These are phyloP conservation scores for Rhexocercosporidium sp. DNA, from an alignment of 2,329 filamentous ascomycete species.

Conservation along the genomic window DNA sequence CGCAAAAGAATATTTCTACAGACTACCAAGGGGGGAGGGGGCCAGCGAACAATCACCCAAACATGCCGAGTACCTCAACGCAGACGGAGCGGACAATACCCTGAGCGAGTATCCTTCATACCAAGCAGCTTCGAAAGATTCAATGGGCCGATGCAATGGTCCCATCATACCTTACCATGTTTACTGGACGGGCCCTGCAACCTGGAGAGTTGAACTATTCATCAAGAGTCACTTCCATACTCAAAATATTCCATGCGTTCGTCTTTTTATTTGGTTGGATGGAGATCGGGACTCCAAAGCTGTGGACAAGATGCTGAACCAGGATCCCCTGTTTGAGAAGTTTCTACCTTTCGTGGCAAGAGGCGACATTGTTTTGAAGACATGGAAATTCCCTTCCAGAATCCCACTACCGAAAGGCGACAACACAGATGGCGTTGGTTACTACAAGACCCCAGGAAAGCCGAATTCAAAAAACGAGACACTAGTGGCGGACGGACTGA, in stretches of 20 bases:
- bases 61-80: conserved; percentile 42
- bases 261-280: conserved; percentile 60
- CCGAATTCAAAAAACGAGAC: conserved; percentile 43
- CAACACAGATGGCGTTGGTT: conserved; percentile 53
- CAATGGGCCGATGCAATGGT: conserved; percentile 56
- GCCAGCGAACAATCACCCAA: conserved; percentile 42
- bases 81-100: conserved; percentile 43
- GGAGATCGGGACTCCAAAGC: conserved; percentile 56
- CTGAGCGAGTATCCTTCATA: conserved; percentile 41
- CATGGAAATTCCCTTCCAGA: conserved; percentile 58
- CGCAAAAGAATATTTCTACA: conserved; percentile 55
- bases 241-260: conserved; percentile 59
- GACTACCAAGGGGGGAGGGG: conserved; percentile 45
- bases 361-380: conserved; percentile 56
- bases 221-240: conserved; percentile 62
- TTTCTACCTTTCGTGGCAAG: conserved; percentile 59
- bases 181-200: conserved; percentile 62
- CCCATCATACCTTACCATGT: conserved; percentile 61
- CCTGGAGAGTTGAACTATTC: conserved; percentile 61
- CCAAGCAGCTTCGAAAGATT: conserved; percentile 47
- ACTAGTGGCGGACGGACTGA: conserved; percentile 55
- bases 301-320: conserved; percentile 55
- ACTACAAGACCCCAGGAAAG: conserved; percentile 53
- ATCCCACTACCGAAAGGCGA: conserved; percentile 57
- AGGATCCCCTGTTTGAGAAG: conserved; percentile 56